Evolutionary conservation across 169 alveolate species (phyloP).

Genomic region (Plasmodium knowlesi): DNA sequence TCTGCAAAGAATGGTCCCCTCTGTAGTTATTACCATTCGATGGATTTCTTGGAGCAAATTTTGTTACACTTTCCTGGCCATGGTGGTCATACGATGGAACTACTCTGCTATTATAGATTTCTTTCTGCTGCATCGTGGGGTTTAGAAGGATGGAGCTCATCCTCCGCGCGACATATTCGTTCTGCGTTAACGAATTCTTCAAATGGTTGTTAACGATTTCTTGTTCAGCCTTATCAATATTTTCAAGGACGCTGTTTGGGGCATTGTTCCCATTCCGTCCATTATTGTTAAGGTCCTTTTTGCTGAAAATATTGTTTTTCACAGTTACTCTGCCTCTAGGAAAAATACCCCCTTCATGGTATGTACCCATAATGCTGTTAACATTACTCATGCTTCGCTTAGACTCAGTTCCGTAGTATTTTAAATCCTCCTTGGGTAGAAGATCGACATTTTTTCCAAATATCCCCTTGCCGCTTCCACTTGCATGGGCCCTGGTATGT

Average conservation of each 20-base stretch:
- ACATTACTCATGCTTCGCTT: neutral
- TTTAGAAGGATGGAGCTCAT: slow-evolving; percentile 60
- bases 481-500: neutral
- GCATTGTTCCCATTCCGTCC: neutral
- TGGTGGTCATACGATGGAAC: neutral
- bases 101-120: slow-evolving; percentile 9
- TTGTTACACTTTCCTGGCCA: slow-evolving; percentile 3
- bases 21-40: slow-evolving; percentile 6
- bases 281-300: slow-evolving; percentile 2
- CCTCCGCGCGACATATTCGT: slow-evolving; percentile 56
- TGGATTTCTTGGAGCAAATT: slow-evolving; percentile 4
- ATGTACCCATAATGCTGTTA: neutral
- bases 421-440: slow-evolving; percentile 21
- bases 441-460: slow-evolving; percentile 14
- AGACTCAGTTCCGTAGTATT: neutral
- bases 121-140: slow-evolving; percentile 5
- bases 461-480: slow-evolving; percentile 5
- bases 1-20: slow-evolving; percentile 21
- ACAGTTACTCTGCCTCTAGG: neutral
- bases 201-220: slow-evolving; percentile 66
- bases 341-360: neutral
- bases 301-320: neutral
- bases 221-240: slow-evolving; percentile 67
- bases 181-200: slow-evolving; percentile 44
- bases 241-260: slow-evolving; percentile 20